A percentile compares a stretch with the other conserved stretches of the same genome.
These are phyloP conservation scores for Colletotrichum lentis DNA, from an alignment of 2,329 filamentous ascomycete genomes.

Conservation along the genomic window DNA sequence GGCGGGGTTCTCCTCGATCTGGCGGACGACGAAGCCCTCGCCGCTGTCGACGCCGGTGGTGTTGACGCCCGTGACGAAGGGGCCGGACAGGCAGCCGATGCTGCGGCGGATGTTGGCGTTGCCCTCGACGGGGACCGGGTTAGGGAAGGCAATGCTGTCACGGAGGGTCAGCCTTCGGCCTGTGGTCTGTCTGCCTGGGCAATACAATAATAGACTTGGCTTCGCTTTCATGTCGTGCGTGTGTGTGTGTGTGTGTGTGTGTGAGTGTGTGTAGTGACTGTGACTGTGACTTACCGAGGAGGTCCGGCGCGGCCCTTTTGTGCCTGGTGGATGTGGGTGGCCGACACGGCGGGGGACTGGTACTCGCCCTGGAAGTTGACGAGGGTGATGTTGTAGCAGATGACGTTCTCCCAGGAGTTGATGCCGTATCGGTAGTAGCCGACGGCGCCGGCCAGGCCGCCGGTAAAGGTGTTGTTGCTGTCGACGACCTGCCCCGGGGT, in stretches of 20 bases:
- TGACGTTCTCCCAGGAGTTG: conserved; percentile 55
- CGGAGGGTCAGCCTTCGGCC: background rate
- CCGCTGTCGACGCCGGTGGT: conserved; percentile 46
- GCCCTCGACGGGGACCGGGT: conserved; percentile 51
- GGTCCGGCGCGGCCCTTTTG: conserved; percentile 56
- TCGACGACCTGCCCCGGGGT: conserved; percentile 60
- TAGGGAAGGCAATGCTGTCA: conserved; percentile 56
- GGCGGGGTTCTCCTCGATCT: conserved; percentile 60
- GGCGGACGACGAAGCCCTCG: conserved; percentile 55
- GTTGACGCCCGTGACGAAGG: conserved; percentile 48
- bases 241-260: too few relatives aligned
- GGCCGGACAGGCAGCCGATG: conserved; percentile 53
- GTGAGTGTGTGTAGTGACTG: too few relatives aligned
- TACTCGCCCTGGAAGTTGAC: conserved; percentile 59
- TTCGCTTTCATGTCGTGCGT: too few relatives aligned
- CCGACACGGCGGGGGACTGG: conserved; percentile 58
- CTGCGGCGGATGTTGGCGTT: conserved; percentile 45
- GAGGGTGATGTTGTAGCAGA: conserved; percentile 62
- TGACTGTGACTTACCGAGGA: conserved; percentile 54
- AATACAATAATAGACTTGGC: fast-evolving
- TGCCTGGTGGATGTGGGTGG: conserved; percentile 65
- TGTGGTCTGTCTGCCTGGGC: too few relatives aligned
- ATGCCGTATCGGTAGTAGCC: conserved; percentile 63
- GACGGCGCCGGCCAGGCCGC: conserved; percentile 54
- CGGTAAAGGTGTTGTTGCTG: conserved; percentile 48